phyloP scores from a whole-genome alignment of 2,329 filamentous ascomycete genomes.

The Fusarium compactum region DNA sequence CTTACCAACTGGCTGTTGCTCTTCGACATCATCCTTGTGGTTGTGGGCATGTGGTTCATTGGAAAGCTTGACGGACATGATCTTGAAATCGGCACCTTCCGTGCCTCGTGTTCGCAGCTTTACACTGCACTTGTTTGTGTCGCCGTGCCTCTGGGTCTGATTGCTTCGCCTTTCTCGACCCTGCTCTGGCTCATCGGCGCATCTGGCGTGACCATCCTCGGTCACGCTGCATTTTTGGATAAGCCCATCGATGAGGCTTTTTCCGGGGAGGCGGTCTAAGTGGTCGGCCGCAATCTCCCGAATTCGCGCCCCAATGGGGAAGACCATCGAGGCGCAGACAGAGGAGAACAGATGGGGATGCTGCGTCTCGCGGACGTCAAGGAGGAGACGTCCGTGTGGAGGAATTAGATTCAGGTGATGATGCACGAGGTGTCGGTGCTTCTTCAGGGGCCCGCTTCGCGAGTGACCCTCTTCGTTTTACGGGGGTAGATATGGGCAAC shows the following conservation, averaged over 20 bases:
- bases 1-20: constrained; percentile 88
- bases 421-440: constrained; percentile 67
- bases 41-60: constrained; percentile 90
- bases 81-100: constrained; percentile 84
- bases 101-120: constrained; percentile 90
- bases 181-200: constrained; percentile 97
- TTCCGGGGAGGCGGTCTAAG: constrained; percentile 99
- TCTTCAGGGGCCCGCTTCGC: constrained; percentile 62
- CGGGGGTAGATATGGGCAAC: constrained; percentile 68
- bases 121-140: constrained; percentile 90
- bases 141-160: constrained; percentile 85
- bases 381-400: constrained; percentile 65
- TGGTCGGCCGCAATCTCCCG: constrained; percentile 99
- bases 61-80: constrained; percentile 90
- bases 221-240: constrained; percentile 95
- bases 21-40: constrained; percentile 91
- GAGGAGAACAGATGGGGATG: constrained; percentile 68
- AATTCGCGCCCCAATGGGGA: constrained; percentile 95
- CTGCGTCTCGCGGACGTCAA: constrained; percentile 55
- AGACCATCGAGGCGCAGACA: constrained; percentile 95
- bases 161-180: constrained; percentile 85
- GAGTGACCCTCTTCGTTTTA: constrained; percentile 72
- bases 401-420: constrained; percentile 74
- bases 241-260: constrained; percentile 99
- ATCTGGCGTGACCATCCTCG: constrained; percentile 91